Percentiles rank a stretch among this genome's conserved stretches.
These are phyloP conservation scores for Haematococcus lacustris DNA, from an alignment of 139 green algal species.

Conservation along the genomic window DNA sequence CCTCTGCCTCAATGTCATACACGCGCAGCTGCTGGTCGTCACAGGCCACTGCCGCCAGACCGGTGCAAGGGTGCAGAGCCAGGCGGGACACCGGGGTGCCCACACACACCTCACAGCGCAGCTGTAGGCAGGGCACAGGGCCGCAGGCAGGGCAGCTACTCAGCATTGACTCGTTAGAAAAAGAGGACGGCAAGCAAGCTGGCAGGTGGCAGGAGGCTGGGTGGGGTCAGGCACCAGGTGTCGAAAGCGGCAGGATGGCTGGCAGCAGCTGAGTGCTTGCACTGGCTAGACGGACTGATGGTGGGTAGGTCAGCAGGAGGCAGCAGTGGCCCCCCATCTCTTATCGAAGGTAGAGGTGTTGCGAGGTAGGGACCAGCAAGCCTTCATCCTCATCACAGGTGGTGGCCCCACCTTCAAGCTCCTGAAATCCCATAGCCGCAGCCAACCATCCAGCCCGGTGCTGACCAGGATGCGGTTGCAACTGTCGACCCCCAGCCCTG, in stretches of 20 bases:
- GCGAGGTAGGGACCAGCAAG: neutral
- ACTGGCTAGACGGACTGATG: too few relatives aligned
- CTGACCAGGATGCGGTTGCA: slow-evolving; percentile 68
- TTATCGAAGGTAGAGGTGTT: neutral
- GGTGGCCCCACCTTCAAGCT: slow-evolving; percentile 23
- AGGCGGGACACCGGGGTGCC: slow-evolving; percentile 15
- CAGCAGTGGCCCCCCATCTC: neutral
- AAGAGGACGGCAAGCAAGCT: neutral
- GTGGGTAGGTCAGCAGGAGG: too few relatives aligned
- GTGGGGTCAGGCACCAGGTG: too few relatives aligned
- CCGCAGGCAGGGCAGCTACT: neutral
- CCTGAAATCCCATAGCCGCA: slow-evolving; percentile 82
- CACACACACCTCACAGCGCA: slow-evolving; percentile 11
- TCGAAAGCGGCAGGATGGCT: too few relatives aligned
- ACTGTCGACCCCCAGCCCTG: slow-evolving; percentile 55
- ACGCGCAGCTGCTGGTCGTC: slow-evolving; percentile 18
- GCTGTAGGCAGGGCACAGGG: neutral
- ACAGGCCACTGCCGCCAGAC: slow-evolving; percentile 41
- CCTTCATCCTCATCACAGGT: neutral
- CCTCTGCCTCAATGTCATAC: slow-evolving; percentile 37
- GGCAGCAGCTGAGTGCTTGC: too few relatives aligned
- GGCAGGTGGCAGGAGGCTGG: too few relatives aligned
- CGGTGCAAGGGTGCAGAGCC: slow-evolving; percentile 27
- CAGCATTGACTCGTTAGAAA: neutral
- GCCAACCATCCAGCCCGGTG: slow-evolving; percentile 45